Conservation (phyloP, 371 early-diverging fungal species). For the Apophysomyces ossiformis region DNA sequence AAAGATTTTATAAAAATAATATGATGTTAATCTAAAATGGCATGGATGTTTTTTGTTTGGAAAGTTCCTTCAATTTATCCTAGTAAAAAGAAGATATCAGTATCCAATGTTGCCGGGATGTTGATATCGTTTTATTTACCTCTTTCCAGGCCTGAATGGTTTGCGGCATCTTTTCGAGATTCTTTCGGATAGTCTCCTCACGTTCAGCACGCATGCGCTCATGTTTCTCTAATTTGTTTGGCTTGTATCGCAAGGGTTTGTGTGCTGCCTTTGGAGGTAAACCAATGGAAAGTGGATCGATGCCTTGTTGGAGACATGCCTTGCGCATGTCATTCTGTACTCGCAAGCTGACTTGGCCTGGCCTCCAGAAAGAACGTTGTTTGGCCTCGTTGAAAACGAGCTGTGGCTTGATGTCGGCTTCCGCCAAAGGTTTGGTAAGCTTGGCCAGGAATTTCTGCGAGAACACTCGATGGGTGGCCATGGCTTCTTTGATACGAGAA, state of each 20-base stretch:
- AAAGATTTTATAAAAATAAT: slow-evolving; percentile 6
- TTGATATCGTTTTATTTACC: slow-evolving; percentile 25
- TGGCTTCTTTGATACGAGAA: slow-evolving; percentile 13
- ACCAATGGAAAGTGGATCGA: slow-evolving; percentile 60
- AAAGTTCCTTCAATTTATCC: slow-evolving; percentile 54
- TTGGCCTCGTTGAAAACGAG: slow-evolving; percentile 51
- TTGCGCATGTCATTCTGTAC: slow-evolving; percentile 67
- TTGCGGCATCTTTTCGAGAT: slow-evolving; percentile 55
- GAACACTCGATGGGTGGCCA: slow-evolving; percentile 42
- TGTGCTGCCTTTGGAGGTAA: slow-evolving; percentile 36
- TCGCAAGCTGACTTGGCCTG: slow-evolving; percentile 56
- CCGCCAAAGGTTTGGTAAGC: slow-evolving; percentile 36
- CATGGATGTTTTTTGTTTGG: slow-evolving; percentile 53
- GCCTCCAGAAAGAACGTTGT: slow-evolving; percentile 61
- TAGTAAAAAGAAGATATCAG: slow-evolving; percentile 4
- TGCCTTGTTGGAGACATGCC: slow-evolving; percentile 55
- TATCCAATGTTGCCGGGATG: background rate
- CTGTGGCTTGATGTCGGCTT: slow-evolving; percentile 54
- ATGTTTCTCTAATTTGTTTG: slow-evolving; percentile 70
- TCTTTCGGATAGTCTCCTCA: slow-evolving; percentile 46
- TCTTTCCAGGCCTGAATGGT: slow-evolving; percentile 58
- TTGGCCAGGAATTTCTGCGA: slow-evolving; percentile 37
- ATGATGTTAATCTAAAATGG: slow-evolving; percentile 40
- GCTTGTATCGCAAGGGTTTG: slow-evolving; percentile 54
- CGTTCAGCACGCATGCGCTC: slow-evolving; percentile 64